Conservation (phyloP, 495 filamentous ascomycete species). For the Tuber umbilicatum region DNA sequence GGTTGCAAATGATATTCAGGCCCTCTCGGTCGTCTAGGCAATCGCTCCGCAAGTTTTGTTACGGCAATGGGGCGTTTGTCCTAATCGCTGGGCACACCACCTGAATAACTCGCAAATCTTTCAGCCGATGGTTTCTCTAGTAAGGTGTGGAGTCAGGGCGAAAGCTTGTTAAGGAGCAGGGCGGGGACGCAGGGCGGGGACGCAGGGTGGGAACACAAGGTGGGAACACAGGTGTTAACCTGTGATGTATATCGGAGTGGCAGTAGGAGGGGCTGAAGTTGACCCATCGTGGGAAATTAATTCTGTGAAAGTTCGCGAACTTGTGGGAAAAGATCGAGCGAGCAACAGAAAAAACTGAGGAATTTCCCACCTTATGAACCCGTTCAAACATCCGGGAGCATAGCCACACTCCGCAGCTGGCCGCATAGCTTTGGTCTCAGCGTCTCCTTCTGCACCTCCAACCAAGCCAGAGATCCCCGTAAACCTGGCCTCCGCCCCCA, state of each 20-base stretch:
- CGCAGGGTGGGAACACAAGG: background rate
- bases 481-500: no score
- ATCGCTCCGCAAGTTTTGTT: background rate
- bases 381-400: background rate
- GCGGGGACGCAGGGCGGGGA: background rate
- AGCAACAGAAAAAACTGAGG: background rate
- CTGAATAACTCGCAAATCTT: background rate
- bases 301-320: background rate
- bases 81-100: background rate
- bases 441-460: no score
- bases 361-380: background rate
- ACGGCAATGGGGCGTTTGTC: background rate
- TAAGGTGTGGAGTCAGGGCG: background rate
- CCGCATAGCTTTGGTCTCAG: no score
- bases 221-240: background rate
- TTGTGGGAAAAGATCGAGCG: background rate
- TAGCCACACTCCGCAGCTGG: background rate
- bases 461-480: no score
- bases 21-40: background rate
- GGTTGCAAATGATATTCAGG: background rate
- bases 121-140: background rate
- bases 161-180: background rate
- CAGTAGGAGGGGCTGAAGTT: background rate
- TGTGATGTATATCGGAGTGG: background rate
- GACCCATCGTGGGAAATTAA: background rate